Conservation (phyloP, 2,329 filamentous ascomycete species). For the Ophioceras dolichostomum region DNA sequence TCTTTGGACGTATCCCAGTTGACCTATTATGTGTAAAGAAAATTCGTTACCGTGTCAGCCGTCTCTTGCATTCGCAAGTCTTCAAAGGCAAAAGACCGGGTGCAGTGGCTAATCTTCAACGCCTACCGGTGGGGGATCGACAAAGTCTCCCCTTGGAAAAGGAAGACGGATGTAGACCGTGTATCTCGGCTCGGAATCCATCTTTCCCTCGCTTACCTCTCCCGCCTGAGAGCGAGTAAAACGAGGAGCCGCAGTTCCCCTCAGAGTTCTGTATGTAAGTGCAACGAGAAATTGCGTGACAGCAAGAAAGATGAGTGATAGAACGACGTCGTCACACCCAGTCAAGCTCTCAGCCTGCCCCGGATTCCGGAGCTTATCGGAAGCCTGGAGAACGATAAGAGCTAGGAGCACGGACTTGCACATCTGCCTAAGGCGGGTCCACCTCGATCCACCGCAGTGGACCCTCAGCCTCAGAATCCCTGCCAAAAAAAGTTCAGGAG, state of each 20-base stretch:
- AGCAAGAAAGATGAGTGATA: not conserved
- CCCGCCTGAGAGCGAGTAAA: too few species aligned
- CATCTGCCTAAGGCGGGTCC: too few species aligned
- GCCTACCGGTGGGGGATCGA: slow-evolving; percentile 74
- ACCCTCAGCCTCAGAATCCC: too few species aligned
- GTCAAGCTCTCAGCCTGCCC: too few species aligned
- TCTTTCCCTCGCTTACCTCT: slow-evolving; percentile 2
- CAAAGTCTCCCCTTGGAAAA: slow-evolving; percentile 74
- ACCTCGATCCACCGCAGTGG: too few species aligned
- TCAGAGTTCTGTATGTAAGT: too few species aligned
- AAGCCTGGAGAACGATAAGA: too few species aligned
- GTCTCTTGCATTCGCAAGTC: slow-evolving; percentile 1
- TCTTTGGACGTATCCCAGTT: slow-evolving; percentile 85
- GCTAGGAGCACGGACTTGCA: too few species aligned
- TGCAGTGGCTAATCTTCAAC: slow-evolving; percentile 2
- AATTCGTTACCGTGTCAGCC: too few species aligned
- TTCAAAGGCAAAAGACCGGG: slow-evolving; percentile 1
- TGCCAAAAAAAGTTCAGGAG: too few species aligned
- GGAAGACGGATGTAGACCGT: slow-evolving; percentile 86
- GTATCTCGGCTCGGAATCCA: slow-evolving; percentile 37
- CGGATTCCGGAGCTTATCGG: too few species aligned
- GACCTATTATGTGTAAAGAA: slow-evolving; percentile 48
- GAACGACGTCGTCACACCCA: too few species aligned
- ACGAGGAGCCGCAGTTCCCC: not conserved
- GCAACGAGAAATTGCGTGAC: not conserved